phyloP scores from a whole-genome alignment of 2,329 filamentous ascomycete genomes.

The Kalaharituber pfeilii region DNA sequence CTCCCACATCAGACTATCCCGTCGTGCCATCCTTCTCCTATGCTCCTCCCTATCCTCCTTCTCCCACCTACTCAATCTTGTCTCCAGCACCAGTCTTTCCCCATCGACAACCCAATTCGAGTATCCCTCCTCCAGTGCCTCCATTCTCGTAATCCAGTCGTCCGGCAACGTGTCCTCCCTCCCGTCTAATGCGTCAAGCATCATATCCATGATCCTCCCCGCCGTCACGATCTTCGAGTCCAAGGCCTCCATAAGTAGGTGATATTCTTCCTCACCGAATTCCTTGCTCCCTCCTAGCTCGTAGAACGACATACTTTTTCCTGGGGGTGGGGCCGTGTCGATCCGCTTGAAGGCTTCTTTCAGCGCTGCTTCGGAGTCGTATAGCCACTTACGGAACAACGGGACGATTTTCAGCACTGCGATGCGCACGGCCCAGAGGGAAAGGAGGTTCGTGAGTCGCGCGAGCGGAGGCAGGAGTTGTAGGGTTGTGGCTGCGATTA shows the following conservation, averaged over 20 bases:
- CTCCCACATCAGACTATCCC: constrained; percentile 8
- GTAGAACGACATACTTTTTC: constrained; percentile 7
- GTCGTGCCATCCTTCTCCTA: constrained; percentile 14
- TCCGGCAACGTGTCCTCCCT: constrained; percentile 70
- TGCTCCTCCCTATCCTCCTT: constrained; percentile 10
- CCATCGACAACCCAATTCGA: constrained; percentile 64
- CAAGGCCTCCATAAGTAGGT: constrained; percentile 28
- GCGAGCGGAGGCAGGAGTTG: constrained; percentile 70
- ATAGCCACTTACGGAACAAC: constrained; percentile 45
- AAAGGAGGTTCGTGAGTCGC: constrained; percentile 52
- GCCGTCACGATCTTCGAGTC: constrained; percentile 47
- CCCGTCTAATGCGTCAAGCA: constrained; percentile 76
- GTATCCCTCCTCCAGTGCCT: constrained; percentile 59
- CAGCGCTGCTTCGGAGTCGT: constrained; percentile 48
- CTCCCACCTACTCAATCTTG: constrained; percentile 22
- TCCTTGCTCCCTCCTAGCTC: constrained; percentile 13
- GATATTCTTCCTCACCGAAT: constrained; percentile 23
- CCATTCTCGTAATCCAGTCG: constrained; percentile 72
- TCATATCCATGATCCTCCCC: constrained; percentile 58
- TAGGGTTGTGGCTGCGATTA: constrained; percentile 82
- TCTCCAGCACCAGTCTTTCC: constrained; percentile 53
- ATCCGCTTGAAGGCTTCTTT: constrained; percentile 6
- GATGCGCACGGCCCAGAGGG: constrained; percentile 61
- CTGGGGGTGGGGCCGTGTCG: constrained; percentile 14
- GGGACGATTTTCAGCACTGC: constrained; percentile 58